Conservation (phyloP, 2,329 filamentous ascomycete species). For the Colletotrichum neosansevieriae region DNA sequence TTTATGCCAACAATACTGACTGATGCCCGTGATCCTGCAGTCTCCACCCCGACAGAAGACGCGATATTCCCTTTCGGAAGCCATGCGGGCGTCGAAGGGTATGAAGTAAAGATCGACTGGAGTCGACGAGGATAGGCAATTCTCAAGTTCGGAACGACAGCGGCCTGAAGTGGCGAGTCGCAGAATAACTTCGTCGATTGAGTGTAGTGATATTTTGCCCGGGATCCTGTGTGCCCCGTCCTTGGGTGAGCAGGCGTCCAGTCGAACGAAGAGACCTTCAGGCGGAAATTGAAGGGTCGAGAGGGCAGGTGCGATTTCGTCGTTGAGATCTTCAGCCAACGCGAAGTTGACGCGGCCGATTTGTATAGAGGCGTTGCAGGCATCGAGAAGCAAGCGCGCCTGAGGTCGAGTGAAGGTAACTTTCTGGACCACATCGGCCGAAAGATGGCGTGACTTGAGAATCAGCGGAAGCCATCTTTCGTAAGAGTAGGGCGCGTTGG, state of each 20-base stretch:
- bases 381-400: background rate
- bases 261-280: background rate
- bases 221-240: background rate
- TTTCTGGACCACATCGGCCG: background rate
- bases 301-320: background rate
- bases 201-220: background rate
- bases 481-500: background rate
- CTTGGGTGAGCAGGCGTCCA: background rate
- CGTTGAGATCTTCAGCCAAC: background rate
- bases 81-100: constrained; percentile 46
- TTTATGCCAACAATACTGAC: constrained; percentile 56
- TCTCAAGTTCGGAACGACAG: background rate
- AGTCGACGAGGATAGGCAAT: background rate
- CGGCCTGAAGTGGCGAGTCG: background rate
- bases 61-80: constrained; percentile 53
- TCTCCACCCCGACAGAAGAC: constrained; percentile 55
- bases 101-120: background rate
- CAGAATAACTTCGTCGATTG: background rate
- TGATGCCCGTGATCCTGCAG: constrained; percentile 51
- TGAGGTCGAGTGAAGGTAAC: background rate
- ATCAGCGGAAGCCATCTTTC: background rate
- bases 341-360: background rate
- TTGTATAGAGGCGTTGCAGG: background rate
- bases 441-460: background rate
- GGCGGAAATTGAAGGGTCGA: background rate